A percentile compares a stretch with the other conserved stretches of the same genome.
Evolutionary conservation across 106 monocot genomes (phyloP).

Genomic region (Dendrobium huoshanense): DNA sequence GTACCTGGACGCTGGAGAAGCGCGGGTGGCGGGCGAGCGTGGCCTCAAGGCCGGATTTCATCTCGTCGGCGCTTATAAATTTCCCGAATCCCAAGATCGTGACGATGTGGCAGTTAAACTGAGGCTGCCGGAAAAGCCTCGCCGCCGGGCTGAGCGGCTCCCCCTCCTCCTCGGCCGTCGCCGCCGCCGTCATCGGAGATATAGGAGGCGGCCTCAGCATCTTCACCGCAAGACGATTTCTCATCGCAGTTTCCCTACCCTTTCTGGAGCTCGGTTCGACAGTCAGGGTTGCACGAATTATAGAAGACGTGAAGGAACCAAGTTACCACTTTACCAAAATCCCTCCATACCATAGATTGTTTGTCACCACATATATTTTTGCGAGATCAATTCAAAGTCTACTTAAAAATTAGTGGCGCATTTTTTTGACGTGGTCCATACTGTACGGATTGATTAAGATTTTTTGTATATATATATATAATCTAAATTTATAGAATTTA

Average conservation of each 20-base stretch:
- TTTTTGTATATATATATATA: too few species aligned
- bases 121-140: conserved; percentile 14
- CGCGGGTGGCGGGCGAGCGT: conserved; percentile 8
- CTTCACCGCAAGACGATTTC: neutral
- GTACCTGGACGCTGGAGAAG: conserved; percentile 9
- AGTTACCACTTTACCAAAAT: too few species aligned
- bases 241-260: neutral
- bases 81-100: conserved; percentile 4
- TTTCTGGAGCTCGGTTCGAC: too few species aligned
- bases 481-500: too few species aligned
- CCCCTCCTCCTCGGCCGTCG: neutral
- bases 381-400: too few species aligned
- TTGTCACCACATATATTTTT: too few species aligned
- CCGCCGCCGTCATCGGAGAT: neutral
- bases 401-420: too few species aligned
- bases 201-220: neutral
- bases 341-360: too few species aligned
- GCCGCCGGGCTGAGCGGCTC: conserved; percentile 16
- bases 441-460: too few species aligned
- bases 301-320: too few species aligned
- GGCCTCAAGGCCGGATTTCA: conserved; percentile 5
- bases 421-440: too few species aligned
- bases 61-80: neutral
- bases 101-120: conserved; percentile 15
- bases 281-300: too few species aligned